Base-by-base conservation (phyloP, 805 yeast genomes). In the Kuraishia hungarica region DNA sequence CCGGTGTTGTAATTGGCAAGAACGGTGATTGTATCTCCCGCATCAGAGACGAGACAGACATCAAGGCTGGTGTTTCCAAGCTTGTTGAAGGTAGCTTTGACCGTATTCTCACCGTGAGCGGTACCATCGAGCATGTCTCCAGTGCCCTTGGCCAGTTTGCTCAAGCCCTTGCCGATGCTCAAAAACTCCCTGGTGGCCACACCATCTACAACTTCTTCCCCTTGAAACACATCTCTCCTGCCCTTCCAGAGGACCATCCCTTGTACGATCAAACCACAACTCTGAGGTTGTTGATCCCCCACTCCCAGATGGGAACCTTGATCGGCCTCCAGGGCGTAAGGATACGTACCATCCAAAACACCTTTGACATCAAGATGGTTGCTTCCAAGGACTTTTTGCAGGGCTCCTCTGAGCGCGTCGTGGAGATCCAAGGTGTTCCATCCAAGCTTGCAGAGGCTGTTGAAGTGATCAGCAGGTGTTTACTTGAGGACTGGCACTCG, bases 1-100 rank as follows among this genome's bases (percentile, higher is more conserved):
- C 96, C 13, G 97, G 97, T 19, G 87, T 90, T 58, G 82, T 91
- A 58, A 91, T 91, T 62, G 97, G 97, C 54, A 87, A 87, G 60
- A 86, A 82, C 60, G 97, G 97, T 51, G 75, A 78, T 52, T 86
- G 86, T 55, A 90, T 91, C 57, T 87, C 91, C 55, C 77, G 80
- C 39, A 81, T 91, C 51, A 78, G 97, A 60, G 89, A 82, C 52
- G 80, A 80, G 56, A 87, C 93, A 29, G 79, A 80, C 55, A 90
- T 91, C 57, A 88, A 86, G 66, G 96, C 96, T 3, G 96, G 96
- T 19, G 89, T 91, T 51, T 86, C 96, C 15, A 86, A 86, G 62
- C 84, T 87, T 47, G 82, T 84, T 39, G 85, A 84, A 15, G 94
- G 96, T 21, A 85, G 90, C 56, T 84, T 86, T 39, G 97, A 91